Evolutionary conservation across 495 filamentous ascomycete genomes (phyloP).

Genomic region (Astrothelium macrocarpum): DNA sequence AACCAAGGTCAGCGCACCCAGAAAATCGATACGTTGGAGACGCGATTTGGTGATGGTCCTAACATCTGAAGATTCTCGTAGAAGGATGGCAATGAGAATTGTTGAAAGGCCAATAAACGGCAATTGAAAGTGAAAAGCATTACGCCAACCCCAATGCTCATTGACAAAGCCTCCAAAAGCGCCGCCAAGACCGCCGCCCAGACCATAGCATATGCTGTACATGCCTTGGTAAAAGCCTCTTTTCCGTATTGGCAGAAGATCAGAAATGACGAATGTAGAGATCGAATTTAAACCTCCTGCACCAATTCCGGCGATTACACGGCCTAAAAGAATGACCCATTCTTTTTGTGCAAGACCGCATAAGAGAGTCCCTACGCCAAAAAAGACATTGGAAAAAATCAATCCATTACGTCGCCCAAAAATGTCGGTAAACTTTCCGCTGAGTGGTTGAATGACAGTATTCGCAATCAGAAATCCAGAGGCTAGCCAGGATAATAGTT

Average conservation of each 20-base stretch:
- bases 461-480: constrained; percentile 85
- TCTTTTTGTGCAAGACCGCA: constrained; percentile 67
- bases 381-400: constrained; percentile 69
- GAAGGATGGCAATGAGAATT: constrained; percentile 47
- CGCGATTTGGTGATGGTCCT: constrained; percentile 49
- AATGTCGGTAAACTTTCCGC: constrained; percentile 80
- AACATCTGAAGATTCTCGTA: not conserved
- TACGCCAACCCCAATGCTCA: constrained; percentile 62
- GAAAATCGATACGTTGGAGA: constrained; percentile 71
- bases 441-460: constrained; percentile 76
- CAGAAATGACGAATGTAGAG: constrained; percentile 68
- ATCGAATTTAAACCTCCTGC: constrained; percentile 74
- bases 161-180: constrained; percentile 76
- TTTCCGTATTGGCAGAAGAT: constrained; percentile 75
- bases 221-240: constrained; percentile 79
- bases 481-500: constrained; percentile 83
- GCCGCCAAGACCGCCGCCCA: constrained; percentile 61
- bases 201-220: constrained; percentile 65
- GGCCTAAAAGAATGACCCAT: constrained; percentile 63
- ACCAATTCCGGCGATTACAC: constrained; percentile 75
- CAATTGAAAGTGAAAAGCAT: too few species aligned
- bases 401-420: constrained; percentile 69
- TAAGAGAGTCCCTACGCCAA: constrained; percentile 71
- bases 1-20: constrained; percentile 60
- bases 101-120: constrained; percentile 76